A percentile compares a stretch with the other conserved stretches of the same genome.
Conservation (phyloP, 1,284 basidiomycete genomes). For the Irpex sp. region DNA sequence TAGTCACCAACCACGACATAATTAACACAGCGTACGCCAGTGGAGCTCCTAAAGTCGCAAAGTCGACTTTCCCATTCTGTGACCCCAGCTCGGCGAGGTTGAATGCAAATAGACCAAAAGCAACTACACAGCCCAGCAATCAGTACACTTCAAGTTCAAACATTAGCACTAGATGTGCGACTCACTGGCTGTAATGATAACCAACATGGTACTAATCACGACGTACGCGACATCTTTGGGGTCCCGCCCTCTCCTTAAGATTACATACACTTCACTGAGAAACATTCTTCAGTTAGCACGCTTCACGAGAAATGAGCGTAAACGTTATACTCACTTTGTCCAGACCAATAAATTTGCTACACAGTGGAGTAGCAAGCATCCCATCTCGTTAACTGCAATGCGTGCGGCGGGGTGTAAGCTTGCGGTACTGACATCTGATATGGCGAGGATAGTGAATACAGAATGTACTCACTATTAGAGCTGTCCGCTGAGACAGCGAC, state of each 20-base stretch:
- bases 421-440: neutral
- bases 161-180: too few species aligned
- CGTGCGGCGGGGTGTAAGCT: neutral
- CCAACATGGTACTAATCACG: neutral
- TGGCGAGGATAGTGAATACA: too few species aligned
- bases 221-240: neutral
- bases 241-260: neutral
- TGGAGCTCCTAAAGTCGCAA: conserved; percentile 2
- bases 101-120: conserved; percentile 1
- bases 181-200: neutral
- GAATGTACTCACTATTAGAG: neutral
- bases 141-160: too few species aligned
- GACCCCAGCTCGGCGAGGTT: neutral
- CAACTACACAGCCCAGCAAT: neutral
- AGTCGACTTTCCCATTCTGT: neutral
- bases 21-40: conserved; percentile 3
- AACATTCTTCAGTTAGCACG: neutral
- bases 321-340: neutral
- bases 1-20: conserved; percentile 3
- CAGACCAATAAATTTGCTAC: neutral
- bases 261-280: conserved; percentile 1
- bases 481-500: conserved; percentile 1
- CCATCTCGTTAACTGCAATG: neutral
- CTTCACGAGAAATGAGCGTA: neutral
- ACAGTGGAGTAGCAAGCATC: conserved; percentile 7